Evolutionary conservation across 176 grass and related monocot species (phyloP).

Genomic region (Typha latifolia): DNA sequence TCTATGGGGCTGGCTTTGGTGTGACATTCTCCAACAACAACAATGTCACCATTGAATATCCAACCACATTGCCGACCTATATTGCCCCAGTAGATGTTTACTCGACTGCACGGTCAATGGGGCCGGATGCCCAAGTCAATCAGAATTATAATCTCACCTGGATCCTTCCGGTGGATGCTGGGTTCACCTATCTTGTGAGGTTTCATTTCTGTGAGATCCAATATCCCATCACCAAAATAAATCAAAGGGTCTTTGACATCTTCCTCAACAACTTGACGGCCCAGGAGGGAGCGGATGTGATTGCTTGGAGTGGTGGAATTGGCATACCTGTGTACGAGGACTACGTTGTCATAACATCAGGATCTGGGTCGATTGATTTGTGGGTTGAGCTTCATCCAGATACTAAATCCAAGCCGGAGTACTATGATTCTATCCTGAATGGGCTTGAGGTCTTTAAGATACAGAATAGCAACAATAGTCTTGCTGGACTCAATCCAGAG

Average conservation of each 20-base stretch:
- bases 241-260: conserved; percentile 69
- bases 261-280: conserved; percentile 70
- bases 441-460: conserved; percentile 89
- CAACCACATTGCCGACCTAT: conserved; percentile 28
- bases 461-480: conserved; percentile 47
- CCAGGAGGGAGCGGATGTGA: conserved; percentile 42
- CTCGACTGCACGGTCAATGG: conserved; percentile 72
- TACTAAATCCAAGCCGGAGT: conserved; percentile 16
- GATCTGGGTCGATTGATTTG: conserved; percentile 44
- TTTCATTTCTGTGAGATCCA: conserved; percentile 96
- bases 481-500: conserved; percentile 68
- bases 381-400: conserved; percentile 62
- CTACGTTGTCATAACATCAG: conserved; percentile 36
- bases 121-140: conserved; percentile 41
- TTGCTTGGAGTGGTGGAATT: conserved; percentile 5
- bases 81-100: conserved; percentile 64
- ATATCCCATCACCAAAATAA: conserved; percentile 28
- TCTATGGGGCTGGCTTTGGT: conserved; percentile 40
- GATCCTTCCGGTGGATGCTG: conserved; percentile 67
- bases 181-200: conserved; percentile 62
- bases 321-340: too few species aligned
- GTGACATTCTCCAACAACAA: conserved; percentile 49
- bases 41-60: conserved; percentile 55
- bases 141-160: conserved; percentile 67
- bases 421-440: conserved; percentile 70